A percentile compares a stretch with the other conserved stretches of the same genome.
phyloP scores from a whole-genome alignment of 352 stramenopile genomes.

The Aphanomyces euteiches region DNA sequence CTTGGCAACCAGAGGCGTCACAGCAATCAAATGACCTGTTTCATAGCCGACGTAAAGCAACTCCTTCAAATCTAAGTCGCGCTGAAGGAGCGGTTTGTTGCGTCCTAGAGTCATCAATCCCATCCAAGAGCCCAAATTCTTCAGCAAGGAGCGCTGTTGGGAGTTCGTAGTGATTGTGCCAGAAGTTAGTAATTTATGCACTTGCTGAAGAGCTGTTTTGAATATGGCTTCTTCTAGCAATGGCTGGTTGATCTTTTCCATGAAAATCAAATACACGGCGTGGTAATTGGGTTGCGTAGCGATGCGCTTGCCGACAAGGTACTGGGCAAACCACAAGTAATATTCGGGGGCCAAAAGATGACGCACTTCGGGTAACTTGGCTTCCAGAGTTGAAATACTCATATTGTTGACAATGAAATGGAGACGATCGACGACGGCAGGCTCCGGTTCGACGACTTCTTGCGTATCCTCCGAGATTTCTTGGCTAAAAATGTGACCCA shows the following conservation, averaged over 20 bases:
- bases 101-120: slow-evolving; percentile 97
- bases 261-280: slow-evolving; percentile 95
- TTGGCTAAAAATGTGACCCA: slow-evolving; percentile 83
- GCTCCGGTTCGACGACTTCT: slow-evolving; percentile 64
- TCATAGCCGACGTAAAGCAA: slow-evolving; percentile 94
- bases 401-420: slow-evolving; percentile 99
- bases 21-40: slow-evolving; percentile 96
- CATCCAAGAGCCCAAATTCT: slow-evolving; percentile 98
- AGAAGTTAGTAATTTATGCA: slow-evolving; percentile 95
- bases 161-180: slow-evolving; percentile 98
- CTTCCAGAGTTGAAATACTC: slow-evolving; percentile 95
- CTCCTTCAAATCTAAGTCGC: slow-evolving; percentile 98
- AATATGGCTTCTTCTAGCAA: slow-evolving; percentile 94
- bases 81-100: slow-evolving; percentile 97
- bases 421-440: slow-evolving; percentile 93
- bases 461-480: slow-evolving; percentile 56
- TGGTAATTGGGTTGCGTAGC: slow-evolving; percentile 99
- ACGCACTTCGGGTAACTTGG: slow-evolving; percentile 95
- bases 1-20: slow-evolving; percentile 98
- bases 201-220: slow-evolving; percentile 92
- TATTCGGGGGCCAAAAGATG: slow-evolving; percentile 91
- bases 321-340: slow-evolving; percentile 98
- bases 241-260: slow-evolving; percentile 93
- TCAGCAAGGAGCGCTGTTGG: slow-evolving; percentile 96
- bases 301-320: slow-evolving; percentile 98